Conservation (phyloP, 768 basidiomycete genomes). For the Pleurotus sapidus region DNA sequence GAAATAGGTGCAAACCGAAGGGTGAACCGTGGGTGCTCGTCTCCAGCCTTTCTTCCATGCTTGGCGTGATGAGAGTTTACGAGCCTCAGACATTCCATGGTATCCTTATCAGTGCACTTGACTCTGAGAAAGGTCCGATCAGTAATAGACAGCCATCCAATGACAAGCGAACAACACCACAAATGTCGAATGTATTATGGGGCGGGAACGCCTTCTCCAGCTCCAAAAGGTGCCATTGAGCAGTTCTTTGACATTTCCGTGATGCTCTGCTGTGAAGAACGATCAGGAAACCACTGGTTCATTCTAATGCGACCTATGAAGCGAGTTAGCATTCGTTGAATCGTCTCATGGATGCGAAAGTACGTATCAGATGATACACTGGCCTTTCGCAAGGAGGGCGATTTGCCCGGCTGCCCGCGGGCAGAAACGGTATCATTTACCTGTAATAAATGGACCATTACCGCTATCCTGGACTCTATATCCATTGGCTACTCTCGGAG, state of each 20-base stretch:
- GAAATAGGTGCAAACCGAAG: neutral
- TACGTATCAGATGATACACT: neutral
- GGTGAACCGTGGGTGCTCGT: no score
- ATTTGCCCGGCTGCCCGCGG: constrained; percentile 7
- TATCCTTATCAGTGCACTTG: neutral
- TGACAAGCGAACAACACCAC: neutral
- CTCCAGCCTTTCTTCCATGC: no score
- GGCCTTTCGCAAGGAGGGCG: constrained; percentile 7
- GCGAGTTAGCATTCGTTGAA: neutral
- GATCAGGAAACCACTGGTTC: neutral
- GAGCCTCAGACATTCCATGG: no score
- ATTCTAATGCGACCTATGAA: neutral
- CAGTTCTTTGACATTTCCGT: constrained; percentile 1
- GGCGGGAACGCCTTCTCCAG: neutral
- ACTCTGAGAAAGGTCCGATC: neutral
- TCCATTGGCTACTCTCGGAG: neutral
- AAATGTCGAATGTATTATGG: neutral
- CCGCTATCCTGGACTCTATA: constrained; percentile 1
- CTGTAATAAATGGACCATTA: neutral
- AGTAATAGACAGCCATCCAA: neutral
- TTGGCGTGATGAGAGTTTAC: no score
- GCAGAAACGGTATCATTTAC: neutral
- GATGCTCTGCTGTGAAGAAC: neutral
- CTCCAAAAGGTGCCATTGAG: constrained; percentile 3
- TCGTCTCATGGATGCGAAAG: constrained; percentile 1